These are phyloP conservation scores for Agrocybe praecox DNA, from an alignment of 768 basidiomycete species.

Conservation along the genomic window DNA sequence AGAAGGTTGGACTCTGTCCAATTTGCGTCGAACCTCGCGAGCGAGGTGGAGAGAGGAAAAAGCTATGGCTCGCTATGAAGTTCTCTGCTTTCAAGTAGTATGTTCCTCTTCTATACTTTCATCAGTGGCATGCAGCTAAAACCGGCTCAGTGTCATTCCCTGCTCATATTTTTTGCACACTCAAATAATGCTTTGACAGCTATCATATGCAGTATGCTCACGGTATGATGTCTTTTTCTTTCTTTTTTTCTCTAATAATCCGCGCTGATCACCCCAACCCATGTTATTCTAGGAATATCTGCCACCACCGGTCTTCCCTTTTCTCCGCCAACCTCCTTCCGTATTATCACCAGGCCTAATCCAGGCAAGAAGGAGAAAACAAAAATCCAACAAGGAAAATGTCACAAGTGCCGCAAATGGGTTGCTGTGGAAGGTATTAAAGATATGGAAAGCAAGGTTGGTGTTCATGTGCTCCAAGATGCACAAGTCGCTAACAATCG, in stretches of 20 bases:
- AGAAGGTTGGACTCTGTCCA: conserved; percentile 79
- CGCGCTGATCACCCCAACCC: conserved; percentile 2
- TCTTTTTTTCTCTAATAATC: too few relatives aligned
- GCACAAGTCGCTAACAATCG: background rate
- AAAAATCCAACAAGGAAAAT: conserved; percentile 67
- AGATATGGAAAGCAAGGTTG: conserved; percentile 71
- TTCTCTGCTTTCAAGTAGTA: conserved; percentile 84
- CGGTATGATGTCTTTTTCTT: conserved; percentile 41
- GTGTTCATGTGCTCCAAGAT: conserved; percentile 4
- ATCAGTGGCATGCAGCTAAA: background rate
- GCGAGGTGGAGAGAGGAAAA: conserved; percentile 66
- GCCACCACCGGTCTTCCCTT: conserved; percentile 70
- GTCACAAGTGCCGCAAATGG: conserved; percentile 80
- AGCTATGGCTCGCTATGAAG: conserved; percentile 77
- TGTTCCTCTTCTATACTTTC: conserved; percentile 20
- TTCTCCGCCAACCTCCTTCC: conserved; percentile 73
- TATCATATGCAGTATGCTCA: conserved; percentile 86
- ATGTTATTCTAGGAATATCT: conserved; percentile 58
- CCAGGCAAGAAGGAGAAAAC: conserved; percentile 62
- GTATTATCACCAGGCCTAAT: conserved; percentile 43
- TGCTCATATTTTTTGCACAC: background rate
- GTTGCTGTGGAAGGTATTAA: conserved; percentile 73
- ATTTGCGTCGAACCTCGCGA: conserved; percentile 64
- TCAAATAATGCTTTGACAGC: conserved; percentile 33
- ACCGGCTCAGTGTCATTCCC: conserved; percentile 18